Conservation (phyloP, 2,329 filamentous ascomycete genomes). For the Pseudogymnoascus sp. region DNA sequence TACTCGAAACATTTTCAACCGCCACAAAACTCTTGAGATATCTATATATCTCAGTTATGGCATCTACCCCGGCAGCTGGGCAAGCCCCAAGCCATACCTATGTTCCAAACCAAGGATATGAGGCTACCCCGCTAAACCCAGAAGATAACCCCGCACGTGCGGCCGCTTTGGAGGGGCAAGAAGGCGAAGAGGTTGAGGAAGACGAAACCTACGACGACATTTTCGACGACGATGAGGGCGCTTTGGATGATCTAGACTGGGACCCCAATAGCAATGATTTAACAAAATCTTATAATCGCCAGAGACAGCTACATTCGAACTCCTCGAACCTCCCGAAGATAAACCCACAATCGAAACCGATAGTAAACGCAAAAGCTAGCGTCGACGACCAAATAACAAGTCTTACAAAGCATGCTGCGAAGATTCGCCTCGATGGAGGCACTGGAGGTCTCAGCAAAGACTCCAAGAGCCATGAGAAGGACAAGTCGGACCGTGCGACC, state of each 20-base stretch:
- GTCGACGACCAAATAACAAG: conserved; percentile 83
- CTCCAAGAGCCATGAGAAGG: conserved; percentile 55
- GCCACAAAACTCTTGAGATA: background rate
- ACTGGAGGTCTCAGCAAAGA: conserved; percentile 39
- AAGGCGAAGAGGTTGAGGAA: conserved; percentile 28
- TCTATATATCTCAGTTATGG: conserved; percentile 2
- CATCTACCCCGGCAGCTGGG: conserved; percentile 34
- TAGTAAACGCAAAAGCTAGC: conserved; percentile 68
- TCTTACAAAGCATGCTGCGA: conserved; percentile 76
- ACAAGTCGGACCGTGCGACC: conserved; percentile 89
- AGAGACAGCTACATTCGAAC: conserved; percentile 56
- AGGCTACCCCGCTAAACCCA: conserved; percentile 29
- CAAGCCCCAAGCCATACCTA: conserved; percentile 40
- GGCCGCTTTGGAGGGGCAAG: conserved; percentile 26
- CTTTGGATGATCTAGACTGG: conserved; percentile 50
- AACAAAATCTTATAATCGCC: conserved; percentile 79
- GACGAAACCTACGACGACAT: conserved; percentile 40
- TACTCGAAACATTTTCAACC: background rate
- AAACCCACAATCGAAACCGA: conserved; percentile 66
- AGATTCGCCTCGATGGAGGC: conserved; percentile 68
- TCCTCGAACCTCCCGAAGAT: conserved; percentile 49
- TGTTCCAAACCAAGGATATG: conserved; percentile 42
- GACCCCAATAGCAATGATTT: conserved; percentile 57
- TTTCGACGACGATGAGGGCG: conserved; percentile 56
- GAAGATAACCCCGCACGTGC: conserved; percentile 26